phyloP scores from a whole-genome alignment of 2,329 filamentous ascomycete genomes.

The Cladosporium sp. region DNA sequence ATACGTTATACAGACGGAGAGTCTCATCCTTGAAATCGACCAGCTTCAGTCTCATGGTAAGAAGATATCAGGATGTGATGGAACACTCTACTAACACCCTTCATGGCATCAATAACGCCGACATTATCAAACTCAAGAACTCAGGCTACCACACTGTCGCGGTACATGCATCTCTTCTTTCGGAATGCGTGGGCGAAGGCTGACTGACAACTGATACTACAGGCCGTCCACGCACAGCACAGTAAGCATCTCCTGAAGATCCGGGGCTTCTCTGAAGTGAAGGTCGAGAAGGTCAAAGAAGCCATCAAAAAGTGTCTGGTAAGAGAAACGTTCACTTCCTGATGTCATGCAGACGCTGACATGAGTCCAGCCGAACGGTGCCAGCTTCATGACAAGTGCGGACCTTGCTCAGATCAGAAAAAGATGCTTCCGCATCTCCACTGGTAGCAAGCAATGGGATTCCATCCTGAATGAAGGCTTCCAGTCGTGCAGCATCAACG shows the following conservation, averaged over 20 bases:
- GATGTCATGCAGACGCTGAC: background rate
- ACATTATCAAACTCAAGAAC: constrained; percentile 62
- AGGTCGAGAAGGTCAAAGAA: constrained; percentile 68
- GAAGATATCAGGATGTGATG: background rate
- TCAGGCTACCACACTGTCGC: constrained; percentile 62
- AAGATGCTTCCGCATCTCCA: constrained; percentile 61
- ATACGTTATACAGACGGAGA: constrained; percentile 34
- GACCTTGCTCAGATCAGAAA: constrained; percentile 61
- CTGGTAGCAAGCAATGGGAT: constrained; percentile 66
- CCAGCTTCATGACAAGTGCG: constrained; percentile 62
- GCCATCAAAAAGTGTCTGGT: constrained; percentile 59
- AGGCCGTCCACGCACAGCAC: constrained; percentile 59
- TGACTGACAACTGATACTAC: background rate
- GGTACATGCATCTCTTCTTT: constrained; percentile 37
- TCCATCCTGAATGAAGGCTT: constrained; percentile 63
- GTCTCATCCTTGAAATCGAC: constrained; percentile 63
- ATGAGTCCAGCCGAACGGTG: constrained; percentile 48
- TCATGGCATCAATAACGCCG: constrained; percentile 58
- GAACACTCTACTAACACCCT: background rate
- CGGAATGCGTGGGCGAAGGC: background rate
- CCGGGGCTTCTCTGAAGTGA: constrained; percentile 66
- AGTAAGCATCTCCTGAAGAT: constrained; percentile 60
- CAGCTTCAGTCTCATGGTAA: constrained; percentile 61
- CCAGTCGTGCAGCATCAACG: constrained; percentile 66
- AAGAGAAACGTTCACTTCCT: constrained; percentile 14